Evolutionary conservation across 768 basidiomycete genomes (phyloP).

Genomic region (Tylopilus rubrobrunneus): DNA sequence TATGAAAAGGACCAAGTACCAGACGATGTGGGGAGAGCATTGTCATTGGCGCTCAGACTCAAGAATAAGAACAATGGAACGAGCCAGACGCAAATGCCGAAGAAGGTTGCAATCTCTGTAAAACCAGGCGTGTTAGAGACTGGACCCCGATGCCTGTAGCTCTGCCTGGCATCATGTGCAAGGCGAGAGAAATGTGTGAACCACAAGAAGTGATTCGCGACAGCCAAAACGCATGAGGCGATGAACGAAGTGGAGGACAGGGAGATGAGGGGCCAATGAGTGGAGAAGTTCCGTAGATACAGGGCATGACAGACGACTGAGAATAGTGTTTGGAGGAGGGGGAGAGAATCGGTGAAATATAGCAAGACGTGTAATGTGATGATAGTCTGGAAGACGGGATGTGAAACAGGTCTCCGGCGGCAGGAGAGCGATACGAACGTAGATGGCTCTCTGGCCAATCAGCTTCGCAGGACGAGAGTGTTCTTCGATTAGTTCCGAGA

Average conservation of each 20-base stretch:
- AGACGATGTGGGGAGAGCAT: conserved; percentile 78
- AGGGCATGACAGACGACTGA: conserved; percentile 81
- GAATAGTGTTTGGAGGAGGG: conserved; percentile 68
- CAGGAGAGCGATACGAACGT: conserved; percentile 51
- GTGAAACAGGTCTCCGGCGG: conserved; percentile 1
- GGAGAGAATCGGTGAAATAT: conserved; percentile 78
- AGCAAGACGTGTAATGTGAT: conserved; percentile 75
- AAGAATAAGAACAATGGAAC: conserved; percentile 93
- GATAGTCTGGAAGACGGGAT: conserved; percentile 52
- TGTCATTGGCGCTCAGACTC: conserved; percentile 94
- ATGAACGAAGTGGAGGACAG: conserved; percentile 83
- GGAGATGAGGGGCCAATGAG: conserved; percentile 89
- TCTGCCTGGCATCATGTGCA: conserved; percentile 59
- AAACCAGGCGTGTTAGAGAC: conserved; percentile 44
- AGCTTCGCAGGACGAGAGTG: conserved; percentile 78
- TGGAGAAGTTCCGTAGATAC: conserved; percentile 91
- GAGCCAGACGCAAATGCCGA: conserved; percentile 82
- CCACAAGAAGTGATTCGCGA: conserved; percentile 92
- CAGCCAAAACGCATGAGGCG: conserved; percentile 78
- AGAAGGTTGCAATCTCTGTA: conserved; percentile 78
- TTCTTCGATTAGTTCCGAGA: conserved; percentile 95
- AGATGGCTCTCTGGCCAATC: conserved; percentile 81
- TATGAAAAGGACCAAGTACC: conserved; percentile 31
- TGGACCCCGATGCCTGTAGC: conserved; percentile 41
- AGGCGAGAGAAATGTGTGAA: conserved; percentile 89